phyloP scores from a whole-genome alignment of 1,139 yeast species.

The Magnusiomyces sp. region DNA sequence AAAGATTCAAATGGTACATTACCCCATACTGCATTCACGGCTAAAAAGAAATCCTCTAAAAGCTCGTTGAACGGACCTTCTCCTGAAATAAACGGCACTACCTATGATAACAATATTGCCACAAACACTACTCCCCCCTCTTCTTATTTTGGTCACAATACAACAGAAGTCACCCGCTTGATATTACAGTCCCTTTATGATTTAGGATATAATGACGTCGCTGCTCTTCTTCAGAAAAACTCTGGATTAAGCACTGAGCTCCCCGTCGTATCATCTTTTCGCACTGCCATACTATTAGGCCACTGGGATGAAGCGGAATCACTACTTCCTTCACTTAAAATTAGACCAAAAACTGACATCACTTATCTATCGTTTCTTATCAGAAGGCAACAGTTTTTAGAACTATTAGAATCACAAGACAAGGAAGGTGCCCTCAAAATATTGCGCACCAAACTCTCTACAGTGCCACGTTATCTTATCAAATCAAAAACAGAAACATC shows the following conservation, averaged over 20 bases:
- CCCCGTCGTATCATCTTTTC: conserved; percentile 34
- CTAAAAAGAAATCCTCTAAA: not conserved
- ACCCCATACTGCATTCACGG: not conserved
- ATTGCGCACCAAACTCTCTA: conserved; percentile 35
- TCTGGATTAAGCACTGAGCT: conserved; percentile 35
- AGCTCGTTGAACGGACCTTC: not conserved
- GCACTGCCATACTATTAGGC: conserved; percentile 36
- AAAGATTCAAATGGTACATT: not conserved
- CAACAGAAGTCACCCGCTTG: conserved; percentile 40
- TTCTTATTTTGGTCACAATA: conserved; percentile 27
- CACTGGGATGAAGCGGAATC: conserved; percentile 37
- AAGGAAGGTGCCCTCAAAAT: conserved; percentile 37
- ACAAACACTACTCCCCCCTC: not conserved
- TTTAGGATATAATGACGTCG: conserved; percentile 39
- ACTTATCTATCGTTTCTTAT: conserved; percentile 25
- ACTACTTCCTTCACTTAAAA: conserved; percentile 28
- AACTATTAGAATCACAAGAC: conserved; percentile 24
- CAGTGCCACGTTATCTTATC: conserved; percentile 17
- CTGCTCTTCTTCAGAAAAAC: conserved; percentile 35
- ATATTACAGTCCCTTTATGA: conserved; percentile 43
- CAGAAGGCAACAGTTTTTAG: conserved; percentile 31
- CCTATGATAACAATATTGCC: not conserved
- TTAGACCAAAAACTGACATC: conserved; percentile 22
- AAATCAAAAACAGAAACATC: not conserved
- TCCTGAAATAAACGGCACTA: not conserved